Evolutionary conservation across 345 rosid species (phyloP).

Genomic region (Rhizophora apiculata): DNA sequence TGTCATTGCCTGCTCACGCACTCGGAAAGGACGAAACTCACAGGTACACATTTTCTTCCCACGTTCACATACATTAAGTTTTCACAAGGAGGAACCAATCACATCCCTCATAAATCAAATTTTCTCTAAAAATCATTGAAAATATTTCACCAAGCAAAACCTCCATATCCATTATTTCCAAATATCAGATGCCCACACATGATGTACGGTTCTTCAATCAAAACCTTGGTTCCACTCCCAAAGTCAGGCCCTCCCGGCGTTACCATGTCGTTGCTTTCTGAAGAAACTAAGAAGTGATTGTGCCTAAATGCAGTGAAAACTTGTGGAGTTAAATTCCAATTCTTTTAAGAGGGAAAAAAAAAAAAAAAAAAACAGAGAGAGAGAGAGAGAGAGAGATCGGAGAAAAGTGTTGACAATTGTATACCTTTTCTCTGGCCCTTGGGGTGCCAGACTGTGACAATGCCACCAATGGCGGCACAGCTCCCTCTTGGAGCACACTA

Average conservation of each 20-base stretch:
- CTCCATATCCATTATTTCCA: conserved; percentile 37
- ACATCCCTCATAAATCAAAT: conserved; percentile 26
- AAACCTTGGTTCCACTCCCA: conserved; percentile 17
- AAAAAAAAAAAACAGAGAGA: neutral
- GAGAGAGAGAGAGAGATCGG: neutral
- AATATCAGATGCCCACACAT: conserved; percentile 41
- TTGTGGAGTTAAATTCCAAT: neutral
- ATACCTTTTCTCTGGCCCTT: conserved; percentile 91
- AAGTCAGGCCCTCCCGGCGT: conserved; percentile 58
- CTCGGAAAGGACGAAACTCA: conserved; percentile 8
- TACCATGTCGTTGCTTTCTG: conserved; percentile 74
- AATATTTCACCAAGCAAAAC: conserved; percentile 20
- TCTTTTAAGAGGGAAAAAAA: neutral
- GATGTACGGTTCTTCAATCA: conserved; percentile 22
- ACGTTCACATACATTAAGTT: conserved; percentile 18
- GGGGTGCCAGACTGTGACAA: conserved; percentile 83
- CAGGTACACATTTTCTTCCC: conserved; percentile 14
- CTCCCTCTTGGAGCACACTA: conserved; percentile 85
- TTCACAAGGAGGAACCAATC: conserved; percentile 23
- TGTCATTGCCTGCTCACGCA: conserved; percentile 14
- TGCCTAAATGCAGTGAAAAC: conserved; percentile 52
- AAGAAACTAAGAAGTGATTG: conserved; percentile 74
- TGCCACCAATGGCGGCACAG: conserved; percentile 87
- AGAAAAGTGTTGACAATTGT: neutral
- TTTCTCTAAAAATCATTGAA: conserved; percentile 33